phyloP scores from a whole-genome alignment of 2,329 filamentous ascomycete species.

The Sclerotinia spermophila region DNA sequence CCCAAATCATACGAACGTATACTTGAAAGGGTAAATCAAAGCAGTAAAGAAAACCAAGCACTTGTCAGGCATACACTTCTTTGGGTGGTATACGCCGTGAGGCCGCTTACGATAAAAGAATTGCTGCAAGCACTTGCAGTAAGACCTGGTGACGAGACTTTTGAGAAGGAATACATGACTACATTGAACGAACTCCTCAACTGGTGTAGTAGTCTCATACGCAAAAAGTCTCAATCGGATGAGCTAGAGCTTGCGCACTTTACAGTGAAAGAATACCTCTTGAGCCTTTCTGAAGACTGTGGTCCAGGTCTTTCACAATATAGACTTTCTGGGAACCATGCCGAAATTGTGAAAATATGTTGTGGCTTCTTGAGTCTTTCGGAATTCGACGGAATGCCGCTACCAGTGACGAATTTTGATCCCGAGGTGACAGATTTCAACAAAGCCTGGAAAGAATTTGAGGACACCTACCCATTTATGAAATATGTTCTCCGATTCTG shows the following conservation, averaged over 20 bases:
- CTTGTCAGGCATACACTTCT: slow-evolving; percentile 26
- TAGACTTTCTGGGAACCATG: slow-evolving; percentile 4
- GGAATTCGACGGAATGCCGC: not conserved
- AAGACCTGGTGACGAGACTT: slow-evolving; percentile 1
- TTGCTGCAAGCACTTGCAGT: slow-evolving; percentile 26
- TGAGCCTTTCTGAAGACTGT: not conserved
- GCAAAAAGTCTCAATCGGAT: slow-evolving; percentile 15
- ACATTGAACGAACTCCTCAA: slow-evolving; percentile 26
- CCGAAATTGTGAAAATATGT: not conserved
- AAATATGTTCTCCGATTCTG: not conserved
- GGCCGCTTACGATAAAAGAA: slow-evolving; percentile 2
- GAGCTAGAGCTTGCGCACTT: slow-evolving; percentile 31
- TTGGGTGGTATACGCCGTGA: slow-evolving; percentile 21
- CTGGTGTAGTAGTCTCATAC: slow-evolving; percentile 31
- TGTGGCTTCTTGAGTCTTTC: not conserved
- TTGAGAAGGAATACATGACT: slow-evolving; percentile 26
- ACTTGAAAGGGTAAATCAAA: slow-evolving; percentile 29
- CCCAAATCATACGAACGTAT: slow-evolving; percentile 34
- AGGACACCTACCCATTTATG: not conserved
- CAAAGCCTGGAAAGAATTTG: not conserved
- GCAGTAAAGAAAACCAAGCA: slow-evolving; percentile 23
- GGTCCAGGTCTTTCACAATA: slow-evolving; percentile 8
- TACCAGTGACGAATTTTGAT: not conserved
- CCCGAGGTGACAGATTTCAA: not conserved
- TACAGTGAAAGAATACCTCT: slow-evolving; percentile 32